Conservation (phyloP, 2,329 filamentous ascomycete species). For the Diaporthe australafricana region DNA sequence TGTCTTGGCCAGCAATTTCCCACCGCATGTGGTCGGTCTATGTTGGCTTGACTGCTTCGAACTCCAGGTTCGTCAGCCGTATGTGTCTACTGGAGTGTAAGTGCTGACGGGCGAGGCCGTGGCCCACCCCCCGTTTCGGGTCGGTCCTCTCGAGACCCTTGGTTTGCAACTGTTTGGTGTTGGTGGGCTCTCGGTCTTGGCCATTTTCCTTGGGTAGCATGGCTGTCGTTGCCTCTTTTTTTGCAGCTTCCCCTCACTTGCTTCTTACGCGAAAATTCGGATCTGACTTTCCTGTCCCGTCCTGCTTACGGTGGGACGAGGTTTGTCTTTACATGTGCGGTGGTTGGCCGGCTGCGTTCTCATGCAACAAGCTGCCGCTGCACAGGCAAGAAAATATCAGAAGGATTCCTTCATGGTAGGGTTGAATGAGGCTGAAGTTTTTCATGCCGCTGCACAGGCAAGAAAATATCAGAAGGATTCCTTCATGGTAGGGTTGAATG, state of each 20-base stretch:
- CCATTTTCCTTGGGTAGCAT: constrained; percentile 21
- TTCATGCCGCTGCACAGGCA: not conserved
- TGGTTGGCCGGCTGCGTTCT: constrained; percentile 10
- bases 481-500: not conserved
- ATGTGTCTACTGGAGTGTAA: not conserved
- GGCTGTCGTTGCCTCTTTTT: not conserved
- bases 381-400: not conserved
- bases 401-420: not conserved
- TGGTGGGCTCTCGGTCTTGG: constrained; percentile 25
- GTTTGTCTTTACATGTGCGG: not conserved
- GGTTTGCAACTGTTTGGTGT: constrained; percentile 15
- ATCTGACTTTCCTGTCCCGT: not conserved
- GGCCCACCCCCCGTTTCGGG: constrained; percentile 1
- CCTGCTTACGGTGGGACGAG: constrained; percentile 20
- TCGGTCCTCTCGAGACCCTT: constrained; percentile 22
- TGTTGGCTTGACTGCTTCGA: not conserved
- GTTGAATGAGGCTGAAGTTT: constrained; percentile 21
- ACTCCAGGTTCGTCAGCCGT: not conserved
- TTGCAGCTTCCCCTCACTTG: not conserved
- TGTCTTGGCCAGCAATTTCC: not conserved
- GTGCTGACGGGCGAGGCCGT: constrained; percentile 22
- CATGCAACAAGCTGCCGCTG: constrained; percentile 19
- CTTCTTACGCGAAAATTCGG: not conserved
- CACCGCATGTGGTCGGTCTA: not conserved
- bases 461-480: not conserved